phyloP scores from a whole-genome alignment of 2,329 filamentous ascomycete species.

The Diaporthe nobilis region DNA sequence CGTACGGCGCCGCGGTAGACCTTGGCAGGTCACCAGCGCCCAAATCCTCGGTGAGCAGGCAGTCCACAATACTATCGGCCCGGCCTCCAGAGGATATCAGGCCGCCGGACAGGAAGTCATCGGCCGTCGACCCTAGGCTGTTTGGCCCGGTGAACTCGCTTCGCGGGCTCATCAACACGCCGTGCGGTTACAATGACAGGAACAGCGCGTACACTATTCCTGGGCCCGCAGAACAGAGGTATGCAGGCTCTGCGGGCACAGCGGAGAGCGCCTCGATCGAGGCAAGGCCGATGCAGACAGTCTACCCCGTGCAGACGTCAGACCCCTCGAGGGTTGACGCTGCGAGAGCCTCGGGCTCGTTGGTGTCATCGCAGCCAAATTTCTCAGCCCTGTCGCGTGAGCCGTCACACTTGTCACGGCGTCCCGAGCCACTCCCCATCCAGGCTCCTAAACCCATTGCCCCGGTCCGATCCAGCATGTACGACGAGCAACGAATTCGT shows the following conservation, averaged over 20 bases:
- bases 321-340: constrained; percentile 76
- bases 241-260: constrained; percentile 46
- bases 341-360: constrained; percentile 58
- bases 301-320: constrained; percentile 76
- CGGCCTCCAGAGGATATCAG: constrained; percentile 40
- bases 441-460: constrained; percentile 87
- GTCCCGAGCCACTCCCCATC: constrained; percentile 76
- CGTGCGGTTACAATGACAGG: constrained; percentile 67
- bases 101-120: constrained; percentile 56
- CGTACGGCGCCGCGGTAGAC: constrained; percentile 57
- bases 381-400: constrained; percentile 49
- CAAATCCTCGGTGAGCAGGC: constrained; percentile 42
- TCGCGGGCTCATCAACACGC: constrained; percentile 67
- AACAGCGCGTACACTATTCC: constrained; percentile 44
- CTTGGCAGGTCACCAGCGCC: constrained; percentile 47
- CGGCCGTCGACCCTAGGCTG: constrained; percentile 69
- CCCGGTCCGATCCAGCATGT: constrained; percentile 79
- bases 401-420: constrained; percentile 50
- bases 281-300: constrained; percentile 67
- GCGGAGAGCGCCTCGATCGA: constrained; percentile 55
- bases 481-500: constrained; percentile 64
- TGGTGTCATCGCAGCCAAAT: constrained; percentile 53
- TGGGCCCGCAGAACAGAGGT: constrained; percentile 44
- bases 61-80: constrained; percentile 7
- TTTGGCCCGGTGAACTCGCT: constrained; percentile 75